Percentiles rank a stretch among this genome's conserved stretches.
phyloP scores from a whole-genome alignment of 345 rosid species.

The Hibiscus mutabilis region DNA sequence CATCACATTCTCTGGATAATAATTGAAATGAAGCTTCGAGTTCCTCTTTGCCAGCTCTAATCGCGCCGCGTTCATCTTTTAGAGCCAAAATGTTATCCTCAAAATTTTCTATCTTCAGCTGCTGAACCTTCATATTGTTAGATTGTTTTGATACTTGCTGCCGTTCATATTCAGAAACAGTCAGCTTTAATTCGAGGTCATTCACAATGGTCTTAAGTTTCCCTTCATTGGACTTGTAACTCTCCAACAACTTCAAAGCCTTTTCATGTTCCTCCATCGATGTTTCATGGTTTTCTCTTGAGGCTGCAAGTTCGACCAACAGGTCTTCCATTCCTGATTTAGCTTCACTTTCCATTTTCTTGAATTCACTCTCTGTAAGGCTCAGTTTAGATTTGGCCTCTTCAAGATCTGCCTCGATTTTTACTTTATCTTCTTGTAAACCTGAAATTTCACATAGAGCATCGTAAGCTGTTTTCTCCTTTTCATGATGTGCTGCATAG shows the following conservation, averaged over 20 bases:
- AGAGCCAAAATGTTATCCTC: constrained; percentile 24
- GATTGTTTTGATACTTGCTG: constrained; percentile 36
- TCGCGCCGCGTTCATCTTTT: constrained; percentile 25
- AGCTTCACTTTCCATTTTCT: constrained; percentile 18
- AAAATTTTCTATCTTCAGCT: constrained; percentile 27
- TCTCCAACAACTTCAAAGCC: constrained; percentile 26
- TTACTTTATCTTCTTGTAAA: constrained; percentile 22
- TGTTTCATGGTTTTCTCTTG: constrained; percentile 26
- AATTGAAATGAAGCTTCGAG: constrained; percentile 23
- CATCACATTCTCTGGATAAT: constrained; percentile 26
- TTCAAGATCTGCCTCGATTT: constrained; percentile 21
- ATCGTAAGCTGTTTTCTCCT: constrained; percentile 23
- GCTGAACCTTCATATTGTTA: constrained; percentile 25
- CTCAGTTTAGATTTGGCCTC: constrained; percentile 14
- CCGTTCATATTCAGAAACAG: constrained; percentile 45
- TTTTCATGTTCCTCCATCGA: constrained; percentile 28
- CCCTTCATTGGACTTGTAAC: constrained; percentile 36
- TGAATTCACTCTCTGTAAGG: constrained; percentile 20
- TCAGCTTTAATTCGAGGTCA: constrained; percentile 42
- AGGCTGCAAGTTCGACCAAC: constrained; percentile 30
- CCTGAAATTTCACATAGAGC: background rate
- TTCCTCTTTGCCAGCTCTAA: constrained; percentile 29
- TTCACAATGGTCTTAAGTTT: constrained; percentile 29
- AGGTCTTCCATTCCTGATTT: constrained; percentile 23
- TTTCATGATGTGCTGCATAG: constrained; percentile 19